Base-by-base conservation (phyloP, 1,284 basidiomycete genomes). In the Cutaneotrichosporon mucoides region DNA sequence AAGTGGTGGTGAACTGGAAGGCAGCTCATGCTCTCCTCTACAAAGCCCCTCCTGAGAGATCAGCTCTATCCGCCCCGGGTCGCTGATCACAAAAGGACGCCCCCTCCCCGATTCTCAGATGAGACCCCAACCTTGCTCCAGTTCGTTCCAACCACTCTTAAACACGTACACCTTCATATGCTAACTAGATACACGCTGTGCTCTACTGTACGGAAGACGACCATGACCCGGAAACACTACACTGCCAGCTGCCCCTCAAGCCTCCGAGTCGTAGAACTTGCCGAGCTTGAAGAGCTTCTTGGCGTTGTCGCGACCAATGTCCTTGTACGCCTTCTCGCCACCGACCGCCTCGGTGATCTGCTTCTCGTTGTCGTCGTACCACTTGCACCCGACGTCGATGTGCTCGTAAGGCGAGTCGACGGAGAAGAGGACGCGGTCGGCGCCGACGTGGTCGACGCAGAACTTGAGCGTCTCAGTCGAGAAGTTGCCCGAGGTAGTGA, bases 371-470 rank as follows among this genome's bases (percentile, higher is more conserved):
- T 49, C 48, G 57, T 69, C 67, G 61, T 72, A 73, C 73, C 73
- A 75, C 43, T 59, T 64, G 65, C 71, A 73, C 6, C 70, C 73
- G 16, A 64, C 64, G 49, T 75, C 73, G 41, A 75, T 73, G 57
- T 67, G 65, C 57, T 75, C 73, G 61, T 73, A 75, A 6, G 73
- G 73, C 59, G 72, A 73, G 68, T 75, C 73, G 63, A 73, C 71
- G 6, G 73, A 73, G 66, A 73, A 73, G n/a, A 73, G 65, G 56
- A 75, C 65, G 16, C 72, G 67, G 56, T 75, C 73, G n/a, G 68
- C 63, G 34, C 73, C 69, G 41, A 59, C 54, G 43, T 60, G 50
- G 61, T 73, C 59, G 65, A 70, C 60, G 66, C 69, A 69, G 65
- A 75, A 64, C 68, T 72, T 61, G 53, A 64, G 62, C 1, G 62